A percentile compares a stretch with the other conserved stretches of the same genome.
Conservation (phyloP, 352 stramenopile species). For the Phytophthora agathidicida region DNA sequence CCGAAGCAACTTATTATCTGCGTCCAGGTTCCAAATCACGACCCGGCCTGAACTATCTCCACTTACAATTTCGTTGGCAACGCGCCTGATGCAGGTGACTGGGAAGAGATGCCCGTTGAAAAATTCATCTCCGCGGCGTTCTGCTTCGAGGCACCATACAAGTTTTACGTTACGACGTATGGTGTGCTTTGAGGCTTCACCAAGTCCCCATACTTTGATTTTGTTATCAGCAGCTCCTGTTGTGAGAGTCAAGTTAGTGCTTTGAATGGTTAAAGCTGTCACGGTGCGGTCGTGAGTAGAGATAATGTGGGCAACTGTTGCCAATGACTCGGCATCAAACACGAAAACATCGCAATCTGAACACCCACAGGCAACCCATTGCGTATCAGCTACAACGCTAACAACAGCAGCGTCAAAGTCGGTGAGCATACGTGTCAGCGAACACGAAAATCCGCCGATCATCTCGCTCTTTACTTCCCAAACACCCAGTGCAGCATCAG, state of each 20-base stretch:
- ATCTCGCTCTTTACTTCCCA: slow-evolving; percentile 67
- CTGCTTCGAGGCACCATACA: slow-evolving; percentile 46
- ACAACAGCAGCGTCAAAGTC: slow-evolving; percentile 82
- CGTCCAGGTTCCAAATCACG: slow-evolving; percentile 78
- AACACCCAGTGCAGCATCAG: slow-evolving; percentile 65
- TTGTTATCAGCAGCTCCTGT: slow-evolving; percentile 65
- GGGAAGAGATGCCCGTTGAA: slow-evolving; percentile 62
- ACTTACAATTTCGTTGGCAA: slow-evolving; percentile 78
- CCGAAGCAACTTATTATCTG: slow-evolving; percentile 60
- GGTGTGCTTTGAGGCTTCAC: slow-evolving; percentile 20
- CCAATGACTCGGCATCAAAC: slow-evolving; percentile 52
- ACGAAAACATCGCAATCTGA: slow-evolving; percentile 80
- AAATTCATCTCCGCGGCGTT: slow-evolving; percentile 42
- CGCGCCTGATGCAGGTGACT: slow-evolving; percentile 60
- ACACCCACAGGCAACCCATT: slow-evolving; percentile 62
- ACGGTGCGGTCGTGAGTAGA: slow-evolving; percentile 57
- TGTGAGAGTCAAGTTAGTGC: slow-evolving; percentile 45
- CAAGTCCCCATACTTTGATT: slow-evolving; percentile 71
- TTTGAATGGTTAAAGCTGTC: slow-evolving; percentile 54
- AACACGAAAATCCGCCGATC: slow-evolving; percentile 57
- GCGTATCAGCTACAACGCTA: slow-evolving; percentile 59
- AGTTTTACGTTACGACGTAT: slow-evolving; percentile 42
- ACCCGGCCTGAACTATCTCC: slow-evolving; percentile 64
- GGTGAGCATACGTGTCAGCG: slow-evolving; percentile 52
- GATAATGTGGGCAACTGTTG: slow-evolving; percentile 56